Base-by-base conservation (phyloP, 805 yeast genomes). In the Saccharomycopsis sp. region DNA sequence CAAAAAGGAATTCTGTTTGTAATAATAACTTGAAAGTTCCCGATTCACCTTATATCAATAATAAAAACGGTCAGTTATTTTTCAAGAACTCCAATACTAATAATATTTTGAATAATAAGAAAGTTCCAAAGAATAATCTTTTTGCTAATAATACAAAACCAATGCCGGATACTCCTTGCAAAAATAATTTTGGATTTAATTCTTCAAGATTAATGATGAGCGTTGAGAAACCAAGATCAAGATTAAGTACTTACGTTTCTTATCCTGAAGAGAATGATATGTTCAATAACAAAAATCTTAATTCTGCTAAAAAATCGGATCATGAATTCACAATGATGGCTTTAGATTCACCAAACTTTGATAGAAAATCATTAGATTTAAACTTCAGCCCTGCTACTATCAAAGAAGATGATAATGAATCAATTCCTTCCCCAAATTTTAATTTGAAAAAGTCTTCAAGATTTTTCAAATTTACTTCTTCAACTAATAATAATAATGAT, bases 1-100 rank as follows among this genome's bases (percentile, higher is more conserved):
- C 80, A 29, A 77, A 77, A 56, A 64, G 80, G 20, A 18, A 34
- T 28, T 9, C 6, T 28, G 8, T 28, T 23, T 41, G 4, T 40
- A 36, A 23, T 33, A 33, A n/a, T n/a, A n/a, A n/a, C 9, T 17
- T 36, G 34, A 41, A 28, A 41, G 23, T 28, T 41, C 41, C 27
- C 5, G 35, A 33, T 41, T n/a, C 35, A 33, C 21, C 44, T 13
- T 41, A 31, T 27, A 25, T 41, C n/a, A 19, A 28, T 4, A 41
- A 41, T 19, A 41, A 41, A 33, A 41, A 41, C 23, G 36, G 33
- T 21, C 30, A 41, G 27, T 26, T 25, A 5, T 25, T 25, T 27
- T 35, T 35, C 25, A 25, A 25, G 12, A 12, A 19, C 9, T 6
- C 19, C 4, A 18, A 18, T 17, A 41, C 36, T 13, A 39, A 41